Evolutionary conservation across 2,329 filamentous ascomycete genomes (phyloP).

Genomic region (Balansia obtecta): DNA sequence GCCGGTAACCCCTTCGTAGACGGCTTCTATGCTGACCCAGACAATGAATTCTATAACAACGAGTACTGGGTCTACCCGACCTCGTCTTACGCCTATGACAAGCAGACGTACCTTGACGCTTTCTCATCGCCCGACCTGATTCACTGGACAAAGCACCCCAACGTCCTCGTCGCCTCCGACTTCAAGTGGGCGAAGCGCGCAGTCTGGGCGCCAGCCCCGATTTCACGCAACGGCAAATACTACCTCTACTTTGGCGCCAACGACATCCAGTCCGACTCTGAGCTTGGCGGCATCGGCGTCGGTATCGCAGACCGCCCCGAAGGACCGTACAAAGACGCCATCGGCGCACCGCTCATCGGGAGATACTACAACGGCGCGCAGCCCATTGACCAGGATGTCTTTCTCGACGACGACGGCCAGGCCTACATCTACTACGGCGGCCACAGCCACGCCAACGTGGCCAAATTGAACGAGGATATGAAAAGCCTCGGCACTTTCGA

Average conservation of each 20-base stretch:
- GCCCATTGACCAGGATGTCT: conserved; percentile 29
- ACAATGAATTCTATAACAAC: conserved; percentile 31
- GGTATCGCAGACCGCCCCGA: conserved; percentile 20
- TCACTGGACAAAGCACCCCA: conserved; percentile 33
- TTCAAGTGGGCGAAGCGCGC: conserved; percentile 31
- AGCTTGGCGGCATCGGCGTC: conserved; percentile 28
- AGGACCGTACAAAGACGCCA: conserved; percentile 23
- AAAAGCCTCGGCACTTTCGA: conserved; percentile 28
- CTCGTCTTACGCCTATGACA: conserved; percentile 28
- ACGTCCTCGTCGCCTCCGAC: conserved; percentile 23
- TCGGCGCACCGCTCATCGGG: conserved; percentile 22
- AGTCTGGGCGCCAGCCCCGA: conserved; percentile 35
- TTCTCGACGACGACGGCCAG: conserved; percentile 29
- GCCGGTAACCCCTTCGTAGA: conserved; percentile 35
- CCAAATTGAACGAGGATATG: conserved; percentile 29
- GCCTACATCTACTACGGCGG: conserved; percentile 30
- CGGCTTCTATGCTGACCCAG: conserved; percentile 39
- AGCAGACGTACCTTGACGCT: conserved; percentile 37
- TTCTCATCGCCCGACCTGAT: conserved; percentile 37
- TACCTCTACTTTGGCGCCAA: conserved; percentile 39
- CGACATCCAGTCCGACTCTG: conserved; percentile 24
- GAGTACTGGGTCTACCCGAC: conserved; percentile 38
- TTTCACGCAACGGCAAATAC: conserved; percentile 30
- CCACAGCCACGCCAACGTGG: conserved; percentile 25
- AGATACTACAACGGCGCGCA: conserved; percentile 32